Evolutionary conservation across 331 rosid genomes (phyloP), one percentile per base, ranked within the genome.

Genomic region (Stylosanthes scabra): DNA sequence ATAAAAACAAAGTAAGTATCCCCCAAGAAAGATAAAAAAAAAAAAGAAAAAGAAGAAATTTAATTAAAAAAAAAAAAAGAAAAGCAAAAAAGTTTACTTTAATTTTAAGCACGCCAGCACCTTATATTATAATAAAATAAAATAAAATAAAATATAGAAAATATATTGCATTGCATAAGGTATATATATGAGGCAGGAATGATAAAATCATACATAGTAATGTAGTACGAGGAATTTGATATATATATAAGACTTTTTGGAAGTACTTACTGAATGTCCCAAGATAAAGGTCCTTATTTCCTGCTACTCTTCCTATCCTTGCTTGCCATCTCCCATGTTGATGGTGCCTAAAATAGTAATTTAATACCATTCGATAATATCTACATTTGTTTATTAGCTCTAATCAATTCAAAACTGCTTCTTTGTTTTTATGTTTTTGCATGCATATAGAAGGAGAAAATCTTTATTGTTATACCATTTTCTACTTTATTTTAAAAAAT

Each of bases 281-380:
- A 11, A 95, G 98, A 85, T 95, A 95, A 29, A 95, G 97, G 82
- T 95, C 99, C 63, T 93, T 95, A 86, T 95, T 95, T 78, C 99
- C 99, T 7, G 99, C 99, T 42, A 95, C 98, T 44, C 99, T 80
- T 60, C 99, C 99, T 44, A 95, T 95, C 78, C 99, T 82, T 37
- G 99, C 99, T 78, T 95, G 99, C 99, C 99, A 95, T 78, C 99
- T 86, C 7, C 99, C 99, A 74, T 95, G 98, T 63, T 95, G 99
- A 54, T 95, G 99, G 79, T 95, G 99, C 76, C 99, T 95, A 75
- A 75, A 54, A 78, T 2, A 62, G 31, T 63, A 3, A 58, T 50
- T n/a, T 13, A 50, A 34, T 34, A 34, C 39, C 39, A 3, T 34
- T 34, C 5, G 4, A 3, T 34, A 34, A 34, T 34, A 20, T 0